These are phyloP conservation scores for Candida sp. DNA, from an alignment of 1,139 yeast genomes.

Conservation along the genomic window DNA sequence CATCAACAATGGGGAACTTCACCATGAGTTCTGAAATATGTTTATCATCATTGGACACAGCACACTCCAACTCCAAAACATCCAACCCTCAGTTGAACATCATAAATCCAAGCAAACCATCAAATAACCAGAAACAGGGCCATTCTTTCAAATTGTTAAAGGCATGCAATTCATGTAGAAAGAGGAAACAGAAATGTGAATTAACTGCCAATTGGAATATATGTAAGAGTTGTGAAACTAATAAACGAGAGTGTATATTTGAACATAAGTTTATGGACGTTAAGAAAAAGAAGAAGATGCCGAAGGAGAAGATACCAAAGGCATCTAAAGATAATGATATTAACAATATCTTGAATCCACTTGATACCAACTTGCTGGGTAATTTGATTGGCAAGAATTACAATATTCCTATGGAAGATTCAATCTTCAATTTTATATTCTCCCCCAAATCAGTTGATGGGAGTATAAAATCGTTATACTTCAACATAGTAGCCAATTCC, in stretches of 20 bases:
- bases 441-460: not conserved
- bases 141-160: conserved; percentile 12
- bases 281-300: conserved; percentile 1
- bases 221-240: conserved; percentile 16
- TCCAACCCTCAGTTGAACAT: not conserved
- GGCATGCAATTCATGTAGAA: conserved; percentile 17
- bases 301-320: not conserved
- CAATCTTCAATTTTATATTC: not conserved
- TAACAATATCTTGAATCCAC: too few species aligned
- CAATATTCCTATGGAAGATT: not conserved
- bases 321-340: not conserved
- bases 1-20: too few species aligned
- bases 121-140: not conserved
- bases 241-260: conserved; percentile 14
- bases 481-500: conserved; percentile 14
- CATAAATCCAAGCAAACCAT: conserved; percentile 7
- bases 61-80: not conserved
- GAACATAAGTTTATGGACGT: conserved; percentile 14
- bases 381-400: not conserved
- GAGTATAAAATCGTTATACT: conserved; percentile 8
- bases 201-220: conserved; percentile 5
- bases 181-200: conserved; percentile 17
- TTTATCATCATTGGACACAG: not conserved
- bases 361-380: not conserved
- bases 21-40: not conserved